These are phyloP conservation scores for Pseudocercospora macadamiae DNA, from an alignment of 2,329 filamentous ascomycete species.

Conservation along the genomic window DNA sequence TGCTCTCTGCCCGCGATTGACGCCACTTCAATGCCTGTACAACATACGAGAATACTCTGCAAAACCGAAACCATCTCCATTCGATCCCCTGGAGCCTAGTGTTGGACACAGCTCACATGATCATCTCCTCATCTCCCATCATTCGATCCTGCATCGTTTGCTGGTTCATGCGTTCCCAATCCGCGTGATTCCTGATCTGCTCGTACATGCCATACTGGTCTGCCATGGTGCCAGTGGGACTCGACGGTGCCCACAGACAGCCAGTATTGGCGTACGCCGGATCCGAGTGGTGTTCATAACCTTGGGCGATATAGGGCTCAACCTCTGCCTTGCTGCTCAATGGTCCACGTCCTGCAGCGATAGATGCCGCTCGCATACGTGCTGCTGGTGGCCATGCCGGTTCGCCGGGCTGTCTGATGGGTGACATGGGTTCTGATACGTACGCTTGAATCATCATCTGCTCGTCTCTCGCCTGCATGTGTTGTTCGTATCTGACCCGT, in stretches of 20 bases:
- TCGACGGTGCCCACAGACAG: slow-evolving; percentile 43
- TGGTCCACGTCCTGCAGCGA: slow-evolving; percentile 24
- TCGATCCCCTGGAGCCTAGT: background rate
- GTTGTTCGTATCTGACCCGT: slow-evolving; percentile 58
- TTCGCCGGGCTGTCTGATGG: slow-evolving; percentile 31
- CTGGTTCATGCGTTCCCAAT: slow-evolving; percentile 43
- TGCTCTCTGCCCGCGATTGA: background rate
- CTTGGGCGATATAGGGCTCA: slow-evolving; percentile 83
- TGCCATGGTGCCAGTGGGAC: slow-evolving; percentile 59
- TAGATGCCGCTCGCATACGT: slow-evolving; percentile 35
- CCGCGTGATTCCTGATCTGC: slow-evolving; percentile 55
- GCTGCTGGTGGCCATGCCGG: slow-evolving; percentile 34
- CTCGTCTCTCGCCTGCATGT: slow-evolving; percentile 23
- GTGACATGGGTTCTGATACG: slow-evolving; percentile 30
- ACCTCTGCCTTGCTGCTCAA: slow-evolving; percentile 41
- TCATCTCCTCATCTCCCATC: slow-evolving; percentile 36
- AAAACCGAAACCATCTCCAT: background rate
- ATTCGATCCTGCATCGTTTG: slow-evolving; percentile 25
- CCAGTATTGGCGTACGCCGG: slow-evolving; percentile 63
- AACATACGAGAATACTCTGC: background rate
- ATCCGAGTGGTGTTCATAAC: slow-evolving; percentile 72
- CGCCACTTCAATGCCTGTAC: slow-evolving; percentile 3
- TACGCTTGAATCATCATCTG: slow-evolving; percentile 34
- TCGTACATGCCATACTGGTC: slow-evolving; percentile 68
- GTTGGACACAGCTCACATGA: slow-evolving; percentile 28